Conservation (phyloP, 148 eudicot species). For the Heliamphora exappendiculata region DNA sequence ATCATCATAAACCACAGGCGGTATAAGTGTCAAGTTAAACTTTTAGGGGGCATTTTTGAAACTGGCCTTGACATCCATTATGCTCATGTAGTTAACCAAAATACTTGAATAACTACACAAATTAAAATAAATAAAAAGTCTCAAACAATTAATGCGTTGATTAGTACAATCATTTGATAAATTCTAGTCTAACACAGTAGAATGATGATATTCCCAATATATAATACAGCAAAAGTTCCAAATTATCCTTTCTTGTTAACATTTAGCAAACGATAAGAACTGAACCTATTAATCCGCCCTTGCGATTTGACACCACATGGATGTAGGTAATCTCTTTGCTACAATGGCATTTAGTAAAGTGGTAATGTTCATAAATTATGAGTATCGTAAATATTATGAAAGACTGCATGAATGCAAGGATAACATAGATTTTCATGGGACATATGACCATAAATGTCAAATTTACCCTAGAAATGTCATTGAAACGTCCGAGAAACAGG, state of each 20-base stretch:
- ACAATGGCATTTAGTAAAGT: background rate
- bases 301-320: background rate
- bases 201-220: background rate
- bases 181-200: background rate
- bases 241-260: background rate
- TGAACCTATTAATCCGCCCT: background rate
- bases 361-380: too few species aligned
- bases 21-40: too few species aligned
- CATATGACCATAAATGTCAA: background rate
- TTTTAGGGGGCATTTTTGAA: too few species aligned
- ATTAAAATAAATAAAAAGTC: background rate
- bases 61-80: background rate
- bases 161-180: background rate
- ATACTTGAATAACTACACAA: background rate
- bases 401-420: background rate
- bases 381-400: background rate
- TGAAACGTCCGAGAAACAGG: background rate
- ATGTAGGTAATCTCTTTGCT: background rate
- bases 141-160: background rate
- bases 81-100: background rate
- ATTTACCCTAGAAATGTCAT: background rate
- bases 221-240: background rate
- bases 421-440: background rate
- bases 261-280: background rate
- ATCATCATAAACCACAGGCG: too few species aligned